Base-by-base conservation (phyloP, 1,284 basidiomycete species). In the Naganishia cerealis region DNA sequence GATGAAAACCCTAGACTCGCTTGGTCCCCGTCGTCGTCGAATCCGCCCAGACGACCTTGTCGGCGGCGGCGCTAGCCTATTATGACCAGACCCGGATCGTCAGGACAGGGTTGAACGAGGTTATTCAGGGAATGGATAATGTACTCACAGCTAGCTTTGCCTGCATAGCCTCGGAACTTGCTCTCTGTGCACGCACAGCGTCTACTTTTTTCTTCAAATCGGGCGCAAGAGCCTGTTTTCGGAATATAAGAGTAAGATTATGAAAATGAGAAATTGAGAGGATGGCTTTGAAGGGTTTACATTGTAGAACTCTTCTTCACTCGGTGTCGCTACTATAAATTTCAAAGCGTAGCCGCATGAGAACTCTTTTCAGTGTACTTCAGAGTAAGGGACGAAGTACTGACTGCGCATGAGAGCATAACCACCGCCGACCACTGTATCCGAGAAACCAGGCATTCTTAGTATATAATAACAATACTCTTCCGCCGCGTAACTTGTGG, bases 141-240 rank as follows among this genome's bases (percentile, higher is more conserved):
- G n/a, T 13, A 56, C 66, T 55, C 36, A 62, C 66, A 16, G 57
- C 66, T 54, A 67, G 26, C 58, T 67, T 67, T 7, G 36, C 56
- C 67, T 67, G 53, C 42, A 73, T 68, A 6, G 56, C 69, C 55
- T 52, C 57, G 12, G 52, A 71, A 4, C 70, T 74, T 59, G 70
- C 72, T 61, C 78, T 57, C 52, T 75, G 74, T 0, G 72, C 70
- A 16, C 77, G 71, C 15, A 79, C 71, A 50, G 74, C 74, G 67
- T 80, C 79, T 24, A 79, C 76, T 71, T 80, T 77, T 26, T 70
- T 67, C 69, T 78, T 76, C 39, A 80, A 73, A 53, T 80, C 79
- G 13, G 79, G 79, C 48, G 79, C 75, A 38, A 80, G 72, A 42
- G 71, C 57, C 78, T 75, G 65, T 54, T 9, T 33, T 21, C 26